phyloP scores from a whole-genome alignment of 2,329 filamentous ascomycete genomes.

The Claviceps purpurea region DNA sequence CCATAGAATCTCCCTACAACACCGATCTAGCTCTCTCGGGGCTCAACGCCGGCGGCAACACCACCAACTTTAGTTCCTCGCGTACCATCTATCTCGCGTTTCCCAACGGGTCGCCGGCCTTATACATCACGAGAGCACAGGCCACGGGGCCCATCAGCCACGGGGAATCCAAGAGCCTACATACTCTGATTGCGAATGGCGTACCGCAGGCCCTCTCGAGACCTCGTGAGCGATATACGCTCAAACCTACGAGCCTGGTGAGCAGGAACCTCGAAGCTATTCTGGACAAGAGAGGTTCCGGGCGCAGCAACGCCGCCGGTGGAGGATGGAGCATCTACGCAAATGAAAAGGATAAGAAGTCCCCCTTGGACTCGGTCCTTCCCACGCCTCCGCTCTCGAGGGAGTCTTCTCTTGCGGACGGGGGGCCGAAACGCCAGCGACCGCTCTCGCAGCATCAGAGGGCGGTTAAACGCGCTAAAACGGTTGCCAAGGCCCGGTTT shows the following conservation, averaged over 20 bases:
- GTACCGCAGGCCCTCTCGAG: conserved; percentile 72
- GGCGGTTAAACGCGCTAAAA: conserved; percentile 42
- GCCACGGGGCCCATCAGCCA: conserved; percentile 25
- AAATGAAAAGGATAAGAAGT: conserved; percentile 41
- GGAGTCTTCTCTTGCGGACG: conserved; percentile 16
- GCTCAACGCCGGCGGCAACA: conserved; percentile 16
- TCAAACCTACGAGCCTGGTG: conserved; percentile 54
- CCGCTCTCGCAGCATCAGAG: conserved; percentile 17
- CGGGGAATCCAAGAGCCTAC: conserved; percentile 48
- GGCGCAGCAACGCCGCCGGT: conserved; percentile 55
- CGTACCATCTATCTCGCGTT: conserved; percentile 70
- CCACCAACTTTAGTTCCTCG: conserved; percentile 45
- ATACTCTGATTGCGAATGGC: conserved; percentile 60
- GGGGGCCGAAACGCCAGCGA: conserved; percentile 15
- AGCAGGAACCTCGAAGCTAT: conserved; percentile 61
- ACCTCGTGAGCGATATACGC: conserved; percentile 56
- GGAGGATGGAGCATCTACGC: conserved; percentile 74
- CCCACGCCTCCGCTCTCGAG: conserved; percentile 33
- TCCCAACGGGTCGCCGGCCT: conserved; percentile 62
- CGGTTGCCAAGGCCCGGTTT: conserved; percentile 56
- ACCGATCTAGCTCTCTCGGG: conserved; percentile 35
- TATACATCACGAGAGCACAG: conserved; percentile 51
- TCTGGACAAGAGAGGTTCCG: conserved; percentile 53
- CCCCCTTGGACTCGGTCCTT: conserved; percentile 39
- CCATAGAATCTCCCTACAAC: conserved; percentile 71